These are phyloP conservation scores for Microbotryum scabiosae DNA, from an alignment of 1,284 basidiomycete genomes.

Conservation along the genomic window DNA sequence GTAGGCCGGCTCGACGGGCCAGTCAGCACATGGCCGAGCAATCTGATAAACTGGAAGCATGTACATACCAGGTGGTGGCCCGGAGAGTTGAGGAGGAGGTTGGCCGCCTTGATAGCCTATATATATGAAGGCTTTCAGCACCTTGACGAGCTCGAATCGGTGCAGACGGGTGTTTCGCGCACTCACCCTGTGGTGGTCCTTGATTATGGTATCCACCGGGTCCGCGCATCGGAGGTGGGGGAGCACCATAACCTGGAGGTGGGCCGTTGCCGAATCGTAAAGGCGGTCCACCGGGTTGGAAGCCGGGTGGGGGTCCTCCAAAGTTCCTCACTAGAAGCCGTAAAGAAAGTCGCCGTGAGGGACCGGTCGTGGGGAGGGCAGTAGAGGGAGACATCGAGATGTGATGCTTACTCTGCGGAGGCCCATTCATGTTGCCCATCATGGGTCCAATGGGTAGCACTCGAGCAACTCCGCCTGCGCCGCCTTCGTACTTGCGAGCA, in stretches of 20 bases:
- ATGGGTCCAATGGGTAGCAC: slow-evolving; percentile 18
- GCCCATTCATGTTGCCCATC: slow-evolving; percentile 27
- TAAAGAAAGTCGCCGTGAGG: background rate
- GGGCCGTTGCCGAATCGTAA: background rate
- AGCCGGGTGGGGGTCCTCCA: slow-evolving; percentile 3
- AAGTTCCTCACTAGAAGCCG: background rate
- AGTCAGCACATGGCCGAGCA: no score
- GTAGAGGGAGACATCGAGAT: slow-evolving; percentile 34
- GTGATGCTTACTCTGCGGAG: slow-evolving; percentile 52
- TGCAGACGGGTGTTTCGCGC: no score
- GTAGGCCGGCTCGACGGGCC: no score
- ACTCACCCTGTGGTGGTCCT: slow-evolving; percentile 36
- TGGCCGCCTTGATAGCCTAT: slow-evolving; percentile 13
- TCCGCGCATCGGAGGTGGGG: slow-evolving; percentile 28
- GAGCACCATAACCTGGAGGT: background rate
- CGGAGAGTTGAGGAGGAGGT: background rate
- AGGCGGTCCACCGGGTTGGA: slow-evolving; percentile 1
- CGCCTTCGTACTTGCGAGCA: slow-evolving; percentile 74
- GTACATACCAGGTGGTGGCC: no score
- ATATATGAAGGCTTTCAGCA: no score
- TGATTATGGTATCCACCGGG: slow-evolving; percentile 37
- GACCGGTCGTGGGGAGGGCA: background rate
- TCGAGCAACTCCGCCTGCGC: slow-evolving; percentile 23
- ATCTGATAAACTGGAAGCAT: no score
- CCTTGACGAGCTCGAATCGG: no score